Percentiles rank a stretch among this genome's conserved stretches.
Evolutionary conservation across 192 early-diverging fungal species (phyloP).

Genomic region (Haplosporangium gracile): DNA sequence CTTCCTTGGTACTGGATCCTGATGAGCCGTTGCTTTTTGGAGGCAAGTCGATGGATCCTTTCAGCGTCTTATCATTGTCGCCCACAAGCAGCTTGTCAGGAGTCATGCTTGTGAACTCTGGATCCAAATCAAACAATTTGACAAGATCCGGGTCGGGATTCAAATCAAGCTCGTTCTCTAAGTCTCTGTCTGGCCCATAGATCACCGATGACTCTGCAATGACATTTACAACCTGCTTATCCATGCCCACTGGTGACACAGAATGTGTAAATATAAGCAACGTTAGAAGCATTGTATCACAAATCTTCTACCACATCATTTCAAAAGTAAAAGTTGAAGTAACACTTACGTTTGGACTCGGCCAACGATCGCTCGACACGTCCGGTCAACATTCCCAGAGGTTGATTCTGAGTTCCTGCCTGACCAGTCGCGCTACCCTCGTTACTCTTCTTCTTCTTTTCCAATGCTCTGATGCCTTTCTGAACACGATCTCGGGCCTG

Average conservation of each 20-base stretch:
- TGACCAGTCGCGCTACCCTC: not conserved
- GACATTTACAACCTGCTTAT: slow-evolving; percentile 46
- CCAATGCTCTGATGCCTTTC: slow-evolving; percentile 34
- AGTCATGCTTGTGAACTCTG: slow-evolving; percentile 24
- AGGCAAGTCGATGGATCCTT: not conserved
- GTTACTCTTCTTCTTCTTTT: slow-evolving; percentile 22
- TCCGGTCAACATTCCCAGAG: slow-evolving; percentile 29
- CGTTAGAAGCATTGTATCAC: not conserved
- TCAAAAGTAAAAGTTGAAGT: not conserved
- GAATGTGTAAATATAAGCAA: not conserved
- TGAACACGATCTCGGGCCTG: slow-evolving; percentile 28
- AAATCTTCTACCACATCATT: not conserved
- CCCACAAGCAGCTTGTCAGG: not conserved
- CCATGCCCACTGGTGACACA: slow-evolving; percentile 44
- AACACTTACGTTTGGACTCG: slow-evolving; percentile 50
- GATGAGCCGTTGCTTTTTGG: not conserved
- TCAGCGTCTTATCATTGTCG: not conserved
- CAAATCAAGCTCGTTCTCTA: slow-evolving; percentile 37
- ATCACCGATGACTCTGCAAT: slow-evolving; percentile 44
- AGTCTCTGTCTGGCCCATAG: slow-evolving; percentile 40
- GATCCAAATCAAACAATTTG: slow-evolving; percentile 25
- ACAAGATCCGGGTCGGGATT: slow-evolving; percentile 28
- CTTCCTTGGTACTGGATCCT: slow-evolving; percentile 2
- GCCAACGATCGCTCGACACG: slow-evolving; percentile 37
- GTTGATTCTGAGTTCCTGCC: not conserved